These are phyloP conservation scores for Chrysanthemum seticuspe DNA, from an alignment of 129 eudicot species.

Conservation along the genomic window DNA sequence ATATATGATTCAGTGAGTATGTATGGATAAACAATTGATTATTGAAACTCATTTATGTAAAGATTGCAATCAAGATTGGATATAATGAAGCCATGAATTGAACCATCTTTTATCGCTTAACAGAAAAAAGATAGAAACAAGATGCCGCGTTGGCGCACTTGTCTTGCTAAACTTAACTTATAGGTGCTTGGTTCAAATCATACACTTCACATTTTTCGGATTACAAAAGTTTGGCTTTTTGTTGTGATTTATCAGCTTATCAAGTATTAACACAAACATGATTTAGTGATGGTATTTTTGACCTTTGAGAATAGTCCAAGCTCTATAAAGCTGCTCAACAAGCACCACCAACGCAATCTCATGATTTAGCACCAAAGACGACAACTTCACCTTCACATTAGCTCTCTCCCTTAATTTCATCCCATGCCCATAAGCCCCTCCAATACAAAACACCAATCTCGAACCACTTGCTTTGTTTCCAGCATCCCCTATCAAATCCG, in stretches of 20 bases:
- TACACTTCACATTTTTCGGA: not conserved
- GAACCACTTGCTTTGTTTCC: constrained; percentile 69
- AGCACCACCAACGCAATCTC: constrained; percentile 83
- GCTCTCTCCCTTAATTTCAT: constrained; percentile 67
- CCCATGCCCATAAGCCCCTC: constrained; percentile 98
- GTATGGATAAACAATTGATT: too few relatives aligned
- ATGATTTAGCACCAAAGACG: constrained; percentile 82
- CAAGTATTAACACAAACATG: not conserved
- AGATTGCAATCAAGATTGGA: not conserved
- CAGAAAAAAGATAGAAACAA: constrained; percentile 12
- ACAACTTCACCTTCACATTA: constrained; percentile 55
- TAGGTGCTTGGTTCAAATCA: not conserved
- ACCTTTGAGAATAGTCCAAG: constrained; percentile 94
- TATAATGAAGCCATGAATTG: too few relatives aligned
- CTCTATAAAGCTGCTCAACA: constrained; percentile 79
- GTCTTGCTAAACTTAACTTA: not conserved
- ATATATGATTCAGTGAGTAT: not conserved
- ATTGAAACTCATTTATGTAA: not conserved
- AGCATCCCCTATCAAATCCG: constrained; percentile 79
- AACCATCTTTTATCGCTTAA: not conserved
- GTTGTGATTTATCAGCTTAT: not conserved
- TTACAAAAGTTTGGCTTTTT: constrained; percentile 7
- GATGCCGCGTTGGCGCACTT: not conserved
- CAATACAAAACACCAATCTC: constrained; percentile 75
- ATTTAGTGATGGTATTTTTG: constrained; percentile 85